A percentile compares a stretch with the other conserved stretches of the same genome.
phyloP scores from a whole-genome alignment of 805 yeast species.

The Geotrichum ghanense region DNA sequence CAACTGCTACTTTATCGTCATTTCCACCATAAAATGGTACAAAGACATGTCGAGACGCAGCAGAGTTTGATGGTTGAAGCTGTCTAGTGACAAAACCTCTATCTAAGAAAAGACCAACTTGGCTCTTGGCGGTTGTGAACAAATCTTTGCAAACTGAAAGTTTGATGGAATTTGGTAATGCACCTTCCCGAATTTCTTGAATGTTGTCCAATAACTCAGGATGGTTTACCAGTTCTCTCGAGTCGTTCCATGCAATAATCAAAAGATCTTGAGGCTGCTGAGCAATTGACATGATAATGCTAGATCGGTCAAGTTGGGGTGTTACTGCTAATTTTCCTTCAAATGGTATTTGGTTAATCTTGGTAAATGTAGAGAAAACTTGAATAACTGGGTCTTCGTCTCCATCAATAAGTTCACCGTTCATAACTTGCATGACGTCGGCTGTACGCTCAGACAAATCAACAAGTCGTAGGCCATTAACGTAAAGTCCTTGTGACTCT shows the following conservation, averaged over 20 bases:
- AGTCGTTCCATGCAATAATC: slow-evolving; percentile 5
- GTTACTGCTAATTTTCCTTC: slow-evolving; percentile 1
- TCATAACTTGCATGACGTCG: slow-evolving; percentile 56
- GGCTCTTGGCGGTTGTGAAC: slow-evolving; percentile 2
- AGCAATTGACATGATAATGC: not conserved
- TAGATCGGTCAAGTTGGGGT: not conserved
- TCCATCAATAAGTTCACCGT: slow-evolving; percentile 17
- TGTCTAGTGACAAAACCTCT: slow-evolving; percentile 10
- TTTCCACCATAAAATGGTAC: slow-evolving; percentile 11
- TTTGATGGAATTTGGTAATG: not conserved
- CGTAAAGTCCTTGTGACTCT: slow-evolving; percentile 13
- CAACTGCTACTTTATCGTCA: slow-evolving; percentile 11
- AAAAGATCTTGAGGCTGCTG: not conserved
- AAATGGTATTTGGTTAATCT: slow-evolving; percentile 2
- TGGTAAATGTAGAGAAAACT: slow-evolving; percentile 11
- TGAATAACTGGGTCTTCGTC: slow-evolving; percentile 11
- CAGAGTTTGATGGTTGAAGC: no score
- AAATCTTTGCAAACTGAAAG: not conserved
- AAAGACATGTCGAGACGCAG: slow-evolving; percentile 7
- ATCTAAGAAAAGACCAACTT: slow-evolving; percentile 5
- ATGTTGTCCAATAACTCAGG: slow-evolving; percentile 3
- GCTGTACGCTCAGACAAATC: slow-evolving; percentile 58
- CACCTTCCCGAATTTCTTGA: not conserved
- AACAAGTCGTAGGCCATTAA: slow-evolving; percentile 45
- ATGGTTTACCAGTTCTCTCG: slow-evolving; percentile 3